A percentile compares a stretch with the other conserved stretches of the same genome.
These are phyloP conservation scores for Gossypium aridum DNA, from an alignment of 441 rosid species.

Conservation along the genomic window DNA sequence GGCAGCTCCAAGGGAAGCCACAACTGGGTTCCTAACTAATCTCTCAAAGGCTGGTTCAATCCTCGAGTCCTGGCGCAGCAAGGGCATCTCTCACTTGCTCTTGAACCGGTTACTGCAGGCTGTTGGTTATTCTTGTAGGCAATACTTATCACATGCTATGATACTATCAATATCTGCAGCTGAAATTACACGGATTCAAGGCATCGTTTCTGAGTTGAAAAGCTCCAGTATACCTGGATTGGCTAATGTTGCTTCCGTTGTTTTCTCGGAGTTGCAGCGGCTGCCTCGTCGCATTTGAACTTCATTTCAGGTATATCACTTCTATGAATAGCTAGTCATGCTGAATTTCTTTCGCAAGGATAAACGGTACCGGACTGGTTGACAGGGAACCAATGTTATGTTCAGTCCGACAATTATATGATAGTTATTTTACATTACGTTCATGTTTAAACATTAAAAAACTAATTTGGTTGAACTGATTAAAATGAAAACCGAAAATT, in stretches of 20 bases:
- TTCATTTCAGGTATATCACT: slow-evolving; percentile 8
- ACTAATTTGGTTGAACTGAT: too few relatives aligned
- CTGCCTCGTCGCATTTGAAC: slow-evolving; percentile 57
- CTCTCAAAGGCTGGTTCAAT: slow-evolving; percentile 61
- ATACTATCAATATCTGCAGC: slow-evolving; percentile 64
- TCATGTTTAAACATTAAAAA: too few relatives aligned
- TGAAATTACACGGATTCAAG: slow-evolving; percentile 59
- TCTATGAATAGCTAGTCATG: background rate
- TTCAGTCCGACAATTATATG: too few relatives aligned
- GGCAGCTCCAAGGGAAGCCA: slow-evolving; percentile 94
- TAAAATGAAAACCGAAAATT: too few relatives aligned
- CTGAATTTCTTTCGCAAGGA: background rate
- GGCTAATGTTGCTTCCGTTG: slow-evolving; percentile 50
- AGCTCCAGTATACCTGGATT: slow-evolving; percentile 43
- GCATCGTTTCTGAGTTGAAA: slow-evolving; percentile 54
- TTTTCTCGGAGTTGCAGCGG: slow-evolving; percentile 61
- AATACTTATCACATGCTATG: slow-evolving; percentile 76
- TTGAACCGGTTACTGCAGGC: slow-evolving; percentile 72
- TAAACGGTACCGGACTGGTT: background rate
- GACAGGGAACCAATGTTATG: too few relatives aligned
- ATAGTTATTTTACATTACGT: too few relatives aligned
- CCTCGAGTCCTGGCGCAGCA: slow-evolving; percentile 54
- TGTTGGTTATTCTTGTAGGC: slow-evolving; percentile 75
- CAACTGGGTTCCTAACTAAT: slow-evolving; percentile 73
- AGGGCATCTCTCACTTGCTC: slow-evolving; percentile 32